Evolutionary conservation across 345 rosid genomes (phyloP), one percentile per base, ranked within the genome.

Genomic region (Heritiera fomes): DNA sequence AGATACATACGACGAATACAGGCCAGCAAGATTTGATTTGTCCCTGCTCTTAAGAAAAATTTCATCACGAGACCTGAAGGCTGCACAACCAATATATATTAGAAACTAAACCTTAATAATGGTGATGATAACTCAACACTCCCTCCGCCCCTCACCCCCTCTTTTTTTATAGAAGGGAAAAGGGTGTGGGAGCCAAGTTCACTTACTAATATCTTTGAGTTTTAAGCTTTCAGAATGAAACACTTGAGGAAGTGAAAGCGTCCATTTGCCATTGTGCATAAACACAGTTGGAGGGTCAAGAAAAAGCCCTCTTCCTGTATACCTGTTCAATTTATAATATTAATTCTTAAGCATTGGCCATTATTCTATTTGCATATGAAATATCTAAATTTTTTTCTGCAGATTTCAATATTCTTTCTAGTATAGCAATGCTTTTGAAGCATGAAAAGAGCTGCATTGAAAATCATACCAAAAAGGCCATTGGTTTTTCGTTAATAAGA

Each of bases 281-380:
- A 82, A 91, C 73, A 91, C 91, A 20, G 97, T 92, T 52, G 98
- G 98, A 84, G 98, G 95, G 49, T 94, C 98, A 68, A 96, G 85
- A 84, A 94, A 96, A 78, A 90, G 85, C 65, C 98, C 98, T 89
- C 98, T 89, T 81, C 99, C 98, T 66, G 90, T 87, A 79, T 94
- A 96, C 98, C 99, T 96, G 83, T 66, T 20, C 50, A 86, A 59
- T 61, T 47, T 32, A 80, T 5, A 9, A 61, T 47, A 58, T 41
- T 58, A 69, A 63, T 34, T 12, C 13, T 28, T 32, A 47, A 63
- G 28, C 2, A 9, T 67, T 41, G 30, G 52, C 30, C 28, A 67
- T 41, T 18, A 43, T 67, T 67, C 52, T n/a, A 41, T 67, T 18
- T 18, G 15, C 71, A 67, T 67, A 43, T 43, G 40, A 23, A 40